These are phyloP conservation scores for Lichtheimia ornata DNA, from an alignment of 371 early-diverging fungal species.

Conservation along the genomic window DNA sequence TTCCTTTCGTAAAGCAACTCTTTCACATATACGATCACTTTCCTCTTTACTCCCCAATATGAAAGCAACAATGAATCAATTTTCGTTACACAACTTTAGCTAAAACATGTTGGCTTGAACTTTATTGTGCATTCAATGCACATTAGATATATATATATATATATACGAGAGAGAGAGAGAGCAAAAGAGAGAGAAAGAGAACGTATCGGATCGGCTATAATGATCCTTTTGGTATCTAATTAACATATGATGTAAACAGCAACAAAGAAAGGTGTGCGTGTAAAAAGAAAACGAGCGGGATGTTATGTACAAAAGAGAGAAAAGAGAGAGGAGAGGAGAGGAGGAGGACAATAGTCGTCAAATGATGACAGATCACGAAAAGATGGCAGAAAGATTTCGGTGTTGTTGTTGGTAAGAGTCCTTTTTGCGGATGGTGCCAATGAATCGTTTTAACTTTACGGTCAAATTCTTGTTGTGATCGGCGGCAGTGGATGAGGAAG, in stretches of 20 bases:
- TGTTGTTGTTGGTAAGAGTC: background rate
- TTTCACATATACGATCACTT: too few relatives aligned
- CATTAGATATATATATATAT: constrained; percentile 1
- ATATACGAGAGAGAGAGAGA: too few relatives aligned
- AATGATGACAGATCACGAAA: background rate
- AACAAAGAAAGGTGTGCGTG: too few relatives aligned
- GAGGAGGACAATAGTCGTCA: background rate
- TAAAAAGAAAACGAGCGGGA: background rate
- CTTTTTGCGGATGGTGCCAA: background rate
- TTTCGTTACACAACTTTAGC: background rate
- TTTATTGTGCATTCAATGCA: background rate
- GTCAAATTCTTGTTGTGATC: constrained; percentile 3
- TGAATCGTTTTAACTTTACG: constrained; percentile 1
- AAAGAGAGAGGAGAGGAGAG: background rate
- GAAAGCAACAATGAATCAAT: background rate
- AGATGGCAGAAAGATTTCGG: background rate
- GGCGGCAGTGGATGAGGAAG: background rate
- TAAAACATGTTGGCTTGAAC: background rate
- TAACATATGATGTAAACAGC: too few relatives aligned
- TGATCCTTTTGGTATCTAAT: too few relatives aligned
- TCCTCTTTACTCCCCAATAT: too few relatives aligned
- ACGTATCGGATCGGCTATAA: background rate
- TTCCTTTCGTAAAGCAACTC: too few relatives aligned
- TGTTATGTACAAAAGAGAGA: background rate
- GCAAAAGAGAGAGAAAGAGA: background rate